Conservation (phyloP, 129 eudicot genomes). For the Ambrosia trifida region DNA sequence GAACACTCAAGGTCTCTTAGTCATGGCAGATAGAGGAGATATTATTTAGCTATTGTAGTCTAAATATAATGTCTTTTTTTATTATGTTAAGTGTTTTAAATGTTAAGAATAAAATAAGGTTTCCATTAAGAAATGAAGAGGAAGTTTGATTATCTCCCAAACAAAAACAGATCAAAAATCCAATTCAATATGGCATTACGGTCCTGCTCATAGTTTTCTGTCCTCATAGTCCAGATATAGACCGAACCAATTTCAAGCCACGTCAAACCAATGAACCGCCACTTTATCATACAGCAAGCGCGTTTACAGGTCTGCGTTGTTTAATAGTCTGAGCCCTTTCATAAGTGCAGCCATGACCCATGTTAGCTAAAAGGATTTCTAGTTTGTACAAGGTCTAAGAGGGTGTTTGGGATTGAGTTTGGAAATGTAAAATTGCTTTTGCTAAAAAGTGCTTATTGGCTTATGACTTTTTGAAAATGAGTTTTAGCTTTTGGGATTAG, state of each 20-base stretch:
- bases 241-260: background rate
- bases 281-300: too few species aligned
- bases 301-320: too few species aligned
- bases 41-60: background rate
- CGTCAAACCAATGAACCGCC: too few species aligned
- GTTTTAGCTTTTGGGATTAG: too few species aligned
- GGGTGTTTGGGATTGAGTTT: too few species aligned
- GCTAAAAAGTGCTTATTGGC: too few species aligned
- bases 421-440: too few species aligned
- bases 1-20: slow-evolving; percentile 51
- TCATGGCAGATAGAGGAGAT: slow-evolving; percentile 36
- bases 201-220: background rate
- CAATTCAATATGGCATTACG: background rate
- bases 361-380: too few species aligned
- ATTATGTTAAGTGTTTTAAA: background rate
- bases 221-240: background rate
- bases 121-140: background rate
- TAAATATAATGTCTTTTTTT: background rate
- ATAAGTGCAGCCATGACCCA: too few species aligned
- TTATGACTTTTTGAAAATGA: too few species aligned
- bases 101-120: background rate
- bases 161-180: background rate
- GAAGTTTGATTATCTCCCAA: background rate
- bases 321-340: too few species aligned
- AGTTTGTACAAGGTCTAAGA: too few species aligned